These are phyloP conservation scores for Chenopodium suecicum DNA, from an alignment of 148 eudicot genomes.

Conservation along the genomic window DNA sequence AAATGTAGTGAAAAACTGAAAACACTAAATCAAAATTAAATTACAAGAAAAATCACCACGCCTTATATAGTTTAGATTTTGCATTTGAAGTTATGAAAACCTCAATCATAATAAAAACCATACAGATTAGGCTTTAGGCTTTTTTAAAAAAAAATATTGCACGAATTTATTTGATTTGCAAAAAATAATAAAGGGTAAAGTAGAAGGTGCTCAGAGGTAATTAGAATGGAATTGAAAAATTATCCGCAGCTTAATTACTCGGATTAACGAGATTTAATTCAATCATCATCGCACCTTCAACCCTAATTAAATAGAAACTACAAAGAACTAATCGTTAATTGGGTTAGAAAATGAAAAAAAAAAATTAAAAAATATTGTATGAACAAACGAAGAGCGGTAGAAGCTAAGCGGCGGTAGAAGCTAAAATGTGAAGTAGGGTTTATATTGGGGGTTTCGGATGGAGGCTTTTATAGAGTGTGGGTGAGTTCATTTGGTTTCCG, in stretches of 20 bases:
- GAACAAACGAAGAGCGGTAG: not conserved
- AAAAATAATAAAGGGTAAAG: not conserved
- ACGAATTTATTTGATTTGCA: no score
- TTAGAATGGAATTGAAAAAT: conserved; percentile 42
- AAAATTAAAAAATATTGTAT: not conserved
- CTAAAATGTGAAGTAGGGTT: not conserved
- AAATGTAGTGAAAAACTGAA: no score
- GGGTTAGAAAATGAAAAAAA: not conserved
- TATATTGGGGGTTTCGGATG: not conserved
- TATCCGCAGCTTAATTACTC: conserved; percentile 43
- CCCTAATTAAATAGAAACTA: not conserved
- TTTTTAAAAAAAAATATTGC: no score
- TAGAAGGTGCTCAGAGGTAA: conserved; percentile 47
- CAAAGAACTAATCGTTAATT: not conserved
- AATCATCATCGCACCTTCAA: conserved; percentile 30
- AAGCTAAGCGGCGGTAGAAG: not conserved
- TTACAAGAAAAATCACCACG: no score
- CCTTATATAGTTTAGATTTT: no score
- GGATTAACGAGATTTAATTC: conserved; percentile 39
- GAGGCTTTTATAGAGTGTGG: not conserved
- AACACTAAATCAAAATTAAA: no score
- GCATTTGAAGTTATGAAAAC: no score
- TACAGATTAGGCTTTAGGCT: no score
- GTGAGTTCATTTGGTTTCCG: not conserved
- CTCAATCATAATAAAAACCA: no score